Conservation (phyloP, 768 basidiomycete species). For the Russula earlei region DNA sequence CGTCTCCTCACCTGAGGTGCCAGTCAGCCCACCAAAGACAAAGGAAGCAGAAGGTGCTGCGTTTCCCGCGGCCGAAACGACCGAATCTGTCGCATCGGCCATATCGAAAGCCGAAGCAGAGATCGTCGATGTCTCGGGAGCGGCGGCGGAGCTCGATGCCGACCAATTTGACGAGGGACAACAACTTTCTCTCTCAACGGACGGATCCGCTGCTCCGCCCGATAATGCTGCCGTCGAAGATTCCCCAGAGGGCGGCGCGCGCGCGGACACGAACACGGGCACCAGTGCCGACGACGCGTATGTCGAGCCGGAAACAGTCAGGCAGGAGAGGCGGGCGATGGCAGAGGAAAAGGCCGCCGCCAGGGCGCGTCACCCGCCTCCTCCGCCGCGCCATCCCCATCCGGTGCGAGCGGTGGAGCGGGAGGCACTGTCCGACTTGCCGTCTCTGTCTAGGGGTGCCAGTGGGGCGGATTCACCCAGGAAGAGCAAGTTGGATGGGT, state of each 20-base stretch:
- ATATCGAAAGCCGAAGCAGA: not conserved
- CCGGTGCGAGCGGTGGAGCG: constrained; percentile 3
- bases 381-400: constrained; percentile 11
- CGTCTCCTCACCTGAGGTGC: not conserved
- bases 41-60: not conserved
- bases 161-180: not conserved
- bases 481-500: not conserved
- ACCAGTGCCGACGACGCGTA: not conserved
- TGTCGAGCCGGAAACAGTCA: not conserved
- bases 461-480: too few species aligned
- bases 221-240: not conserved
- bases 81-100: not conserved
- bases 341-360: not conserved
- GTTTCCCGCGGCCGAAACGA: not conserved
- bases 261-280: not conserved
- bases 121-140: not conserved
- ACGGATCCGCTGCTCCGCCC: too few species aligned
- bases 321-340: not conserved
- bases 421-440: not conserved
- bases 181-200: not conserved
- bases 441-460: not conserved
- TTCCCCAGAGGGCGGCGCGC: not conserved
- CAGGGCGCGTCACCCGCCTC: not conserved
- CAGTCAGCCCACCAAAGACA: not conserved
- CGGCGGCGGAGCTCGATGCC: not conserved